Conservation (phyloP, 1,284 basidiomycete genomes). For the Moesziomyces globuligerus region DNA sequence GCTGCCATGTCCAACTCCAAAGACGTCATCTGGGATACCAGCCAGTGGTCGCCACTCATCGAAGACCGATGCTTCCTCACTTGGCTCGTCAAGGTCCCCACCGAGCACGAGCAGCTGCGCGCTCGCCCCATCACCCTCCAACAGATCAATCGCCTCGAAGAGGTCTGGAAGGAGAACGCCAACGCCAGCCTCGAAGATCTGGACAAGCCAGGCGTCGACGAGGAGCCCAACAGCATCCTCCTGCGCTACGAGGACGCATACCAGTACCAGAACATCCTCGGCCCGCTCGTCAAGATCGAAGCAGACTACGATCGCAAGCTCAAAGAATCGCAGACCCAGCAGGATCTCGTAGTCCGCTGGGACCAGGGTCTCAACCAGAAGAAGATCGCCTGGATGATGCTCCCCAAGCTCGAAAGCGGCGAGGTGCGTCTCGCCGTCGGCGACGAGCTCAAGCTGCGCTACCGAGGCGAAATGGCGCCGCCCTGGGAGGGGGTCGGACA, state of each 20-base stretch:
- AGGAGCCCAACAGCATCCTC: conserved; percentile 88
- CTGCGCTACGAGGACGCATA: conserved; percentile 94
- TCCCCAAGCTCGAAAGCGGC: conserved; percentile 97
- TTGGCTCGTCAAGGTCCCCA: conserved; percentile 97
- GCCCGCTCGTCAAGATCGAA: conserved; percentile 98
- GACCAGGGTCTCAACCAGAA: conserved; percentile 98
- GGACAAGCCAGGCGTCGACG: conserved; percentile 79
- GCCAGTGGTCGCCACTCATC: conserved; percentile 97
- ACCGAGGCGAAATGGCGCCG: conserved; percentile 81
- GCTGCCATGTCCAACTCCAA: conserved; percentile 87
- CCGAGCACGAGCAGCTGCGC: conserved; percentile 91
- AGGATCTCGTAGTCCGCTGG: conserved; percentile 94
- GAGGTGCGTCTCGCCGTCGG: conserved; percentile 96
- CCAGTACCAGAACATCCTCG: conserved; percentile 99
- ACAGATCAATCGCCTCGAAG: conserved; percentile 96
- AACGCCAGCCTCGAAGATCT: conserved; percentile 93
- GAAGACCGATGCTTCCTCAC: conserved; percentile 97
- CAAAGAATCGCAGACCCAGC: conserved; percentile 98
- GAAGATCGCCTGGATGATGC: conserved; percentile 92
- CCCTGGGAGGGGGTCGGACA: conserved; percentile 95
- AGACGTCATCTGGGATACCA: conserved; percentile 97
- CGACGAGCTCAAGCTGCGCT: conserved; percentile 90
- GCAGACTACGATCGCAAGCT: conserved; percentile 98
- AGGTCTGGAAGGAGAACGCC: conserved; percentile 96
- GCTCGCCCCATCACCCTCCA: conserved; percentile 95